Conservation (phyloP, 345 rosid genomes). For the Citrus inodora region DNA sequence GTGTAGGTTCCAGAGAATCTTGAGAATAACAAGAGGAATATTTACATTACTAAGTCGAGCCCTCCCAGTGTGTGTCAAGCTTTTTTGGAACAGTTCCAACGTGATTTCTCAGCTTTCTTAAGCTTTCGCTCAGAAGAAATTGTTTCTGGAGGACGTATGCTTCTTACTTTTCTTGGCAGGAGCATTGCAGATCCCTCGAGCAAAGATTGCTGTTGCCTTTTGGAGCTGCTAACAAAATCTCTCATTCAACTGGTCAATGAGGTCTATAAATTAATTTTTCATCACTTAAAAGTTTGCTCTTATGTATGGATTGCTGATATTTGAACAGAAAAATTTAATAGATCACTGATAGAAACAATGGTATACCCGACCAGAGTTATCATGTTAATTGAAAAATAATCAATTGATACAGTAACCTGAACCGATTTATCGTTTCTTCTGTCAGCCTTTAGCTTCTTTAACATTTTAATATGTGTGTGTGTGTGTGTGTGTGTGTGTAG, state of each 20-base stretch:
- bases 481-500: no score
- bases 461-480: no score
- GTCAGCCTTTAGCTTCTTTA: no score
- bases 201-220: constrained; percentile 14
- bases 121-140: constrained; percentile 43
- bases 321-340: no score
- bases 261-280: no score
- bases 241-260: constrained; percentile 25
- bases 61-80: constrained; percentile 30
- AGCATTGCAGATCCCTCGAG: neutral
- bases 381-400: no score
- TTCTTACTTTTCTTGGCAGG: constrained; percentile 38
- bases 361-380: no score
- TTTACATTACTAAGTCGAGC: constrained; percentile 34
- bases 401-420: no score
- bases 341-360: no score
- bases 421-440: no score
- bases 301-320: no score
- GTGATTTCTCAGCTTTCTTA: constrained; percentile 44
- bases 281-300: no score
- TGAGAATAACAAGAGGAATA: constrained; percentile 17
- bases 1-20: constrained; percentile 24
- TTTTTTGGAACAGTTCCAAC: constrained; percentile 38
- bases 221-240: constrained; percentile 27
- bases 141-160: constrained; percentile 36